These are phyloP conservation scores for Fusarium devonianum DNA, from an alignment of 2,329 filamentous ascomycete genomes.

Conservation along the genomic window DNA sequence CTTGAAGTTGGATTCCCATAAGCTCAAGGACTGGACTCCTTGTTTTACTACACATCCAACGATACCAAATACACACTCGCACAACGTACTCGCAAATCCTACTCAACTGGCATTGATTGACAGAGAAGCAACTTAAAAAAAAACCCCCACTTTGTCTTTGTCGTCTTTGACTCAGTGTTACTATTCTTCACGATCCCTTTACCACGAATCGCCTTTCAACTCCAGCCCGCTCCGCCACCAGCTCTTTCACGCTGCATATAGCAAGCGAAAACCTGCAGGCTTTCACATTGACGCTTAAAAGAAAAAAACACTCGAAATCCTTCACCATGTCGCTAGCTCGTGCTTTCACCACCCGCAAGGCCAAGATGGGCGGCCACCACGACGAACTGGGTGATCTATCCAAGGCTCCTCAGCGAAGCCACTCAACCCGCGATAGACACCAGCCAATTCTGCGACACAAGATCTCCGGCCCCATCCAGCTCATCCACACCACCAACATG, in stretches of 20 bases:
- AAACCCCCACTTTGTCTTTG: conserved; percentile 8
- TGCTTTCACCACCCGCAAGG: conserved; percentile 75
- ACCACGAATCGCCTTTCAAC: conserved; percentile 7
- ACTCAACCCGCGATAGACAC: conserved; percentile 55
- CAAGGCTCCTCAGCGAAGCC: conserved; percentile 56
- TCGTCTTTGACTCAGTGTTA: conserved; percentile 33
- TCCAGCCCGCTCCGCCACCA: conserved; percentile 2
- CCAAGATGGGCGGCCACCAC: conserved; percentile 53
- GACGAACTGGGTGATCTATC: conserved; percentile 54
- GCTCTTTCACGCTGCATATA: conserved; percentile 11
- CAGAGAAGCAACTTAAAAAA: conserved; percentile 22
- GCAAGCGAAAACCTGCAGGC: conserved; percentile 2
- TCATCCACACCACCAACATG: conserved; percentile 95
- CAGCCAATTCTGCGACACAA: conserved; percentile 63
- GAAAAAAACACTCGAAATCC: conserved; percentile 12
- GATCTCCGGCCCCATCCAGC: conserved; percentile 87
- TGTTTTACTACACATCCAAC: conserved; percentile 33
- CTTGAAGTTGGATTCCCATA: conserved; percentile 30
- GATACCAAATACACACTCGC: conserved; percentile 13
- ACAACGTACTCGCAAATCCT: conserved; percentile 24
- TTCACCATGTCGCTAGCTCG: conserved; percentile 64
- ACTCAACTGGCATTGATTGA: conserved; percentile 17
- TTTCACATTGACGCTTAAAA: conserved; percentile 12
- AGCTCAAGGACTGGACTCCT: conserved; percentile 41
- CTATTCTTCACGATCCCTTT: conserved; percentile 13